A percentile compares a stretch with the other conserved stretches of the same genome.
Evolutionary conservation across 192 early-diverging fungal species (phyloP).

Genomic region (Jimgerdemannia lactiflua): DNA sequence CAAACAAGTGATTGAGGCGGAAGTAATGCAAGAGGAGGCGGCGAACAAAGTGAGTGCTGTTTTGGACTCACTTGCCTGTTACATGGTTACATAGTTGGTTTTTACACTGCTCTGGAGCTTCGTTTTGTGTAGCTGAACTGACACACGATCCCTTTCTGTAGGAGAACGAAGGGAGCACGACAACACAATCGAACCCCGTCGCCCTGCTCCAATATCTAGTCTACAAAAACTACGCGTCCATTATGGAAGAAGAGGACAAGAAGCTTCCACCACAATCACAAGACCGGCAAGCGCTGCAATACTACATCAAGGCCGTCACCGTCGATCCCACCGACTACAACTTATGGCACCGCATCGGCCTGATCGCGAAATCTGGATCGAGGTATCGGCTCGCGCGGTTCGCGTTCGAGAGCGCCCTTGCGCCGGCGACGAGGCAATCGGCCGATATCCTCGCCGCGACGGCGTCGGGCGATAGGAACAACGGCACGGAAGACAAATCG

Average conservation of each 20-base stretch:
- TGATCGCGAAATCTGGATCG: conserved; percentile 7
- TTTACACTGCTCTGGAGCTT: no score
- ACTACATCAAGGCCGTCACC: conserved; percentile 36
- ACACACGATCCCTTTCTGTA: neutral
- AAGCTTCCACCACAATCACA: neutral
- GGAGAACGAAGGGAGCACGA: conserved; percentile 23
- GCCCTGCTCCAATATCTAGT: conserved; percentile 44
- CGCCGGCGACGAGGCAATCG: neutral
- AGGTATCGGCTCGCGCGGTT: conserved; percentile 22
- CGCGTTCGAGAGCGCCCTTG: conserved; percentile 24
- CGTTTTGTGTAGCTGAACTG: no score
- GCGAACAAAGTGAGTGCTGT: conserved; percentile 5
- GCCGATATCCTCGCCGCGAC: neutral
- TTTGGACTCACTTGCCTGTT: neutral
- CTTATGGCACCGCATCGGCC: conserved; percentile 28
- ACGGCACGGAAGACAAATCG: neutral
- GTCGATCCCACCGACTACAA: conserved; percentile 26
- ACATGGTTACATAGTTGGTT: no score
- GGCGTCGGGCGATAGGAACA: conserved; percentile 3
- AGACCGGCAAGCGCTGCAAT: conserved; percentile 29
- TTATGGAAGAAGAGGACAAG: conserved; percentile 33
- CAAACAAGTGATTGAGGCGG: conserved; percentile 33
- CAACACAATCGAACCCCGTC: conserved; percentile 24
- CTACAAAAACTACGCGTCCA: conserved; percentile 47
- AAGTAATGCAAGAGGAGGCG: conserved; percentile 36